These are phyloP conservation scores for Xylariaceae sp. DNA, from an alignment of 2,329 filamentous ascomycete species.

Conservation along the genomic window DNA sequence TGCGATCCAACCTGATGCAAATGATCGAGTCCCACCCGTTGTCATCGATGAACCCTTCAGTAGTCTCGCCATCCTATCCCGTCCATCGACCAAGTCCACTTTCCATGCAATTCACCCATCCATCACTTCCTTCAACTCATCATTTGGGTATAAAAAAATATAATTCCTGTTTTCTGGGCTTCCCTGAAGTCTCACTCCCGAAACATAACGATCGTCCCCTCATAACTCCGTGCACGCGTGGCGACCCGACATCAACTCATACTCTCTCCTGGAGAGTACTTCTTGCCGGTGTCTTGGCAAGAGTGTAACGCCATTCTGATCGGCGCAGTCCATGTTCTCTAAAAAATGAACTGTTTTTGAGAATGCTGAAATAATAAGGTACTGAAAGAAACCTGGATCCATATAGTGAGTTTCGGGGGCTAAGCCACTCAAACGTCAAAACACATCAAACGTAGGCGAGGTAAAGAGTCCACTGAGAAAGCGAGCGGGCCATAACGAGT, in stretches of 20 bases:
- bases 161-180: conserved; percentile 1
- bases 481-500: background rate
- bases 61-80: conserved; percentile 4
- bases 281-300: background rate
- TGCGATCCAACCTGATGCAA: conserved; percentile 11
- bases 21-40: background rate
- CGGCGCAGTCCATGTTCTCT: background rate
- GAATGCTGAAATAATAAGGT: background rate
- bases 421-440: background rate
- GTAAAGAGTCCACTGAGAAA: background rate
- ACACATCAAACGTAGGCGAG: background rate
- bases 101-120: background rate
- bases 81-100: background rate
- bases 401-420: background rate
- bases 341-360: background rate
- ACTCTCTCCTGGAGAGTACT: background rate
- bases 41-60: background rate
- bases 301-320: background rate
- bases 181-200: conserved; percentile 1
- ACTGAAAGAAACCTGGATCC: background rate
- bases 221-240: conserved; percentile 1
- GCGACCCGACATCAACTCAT: background rate
- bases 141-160: conserved; percentile 13
- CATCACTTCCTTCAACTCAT: conserved; percentile 1
- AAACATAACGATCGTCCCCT: conserved; percentile 4